These are phyloP conservation scores for Pythium grandisporangium DNA, from an alignment of 352 stramenopile genomes.

Conservation along the genomic window DNA sequence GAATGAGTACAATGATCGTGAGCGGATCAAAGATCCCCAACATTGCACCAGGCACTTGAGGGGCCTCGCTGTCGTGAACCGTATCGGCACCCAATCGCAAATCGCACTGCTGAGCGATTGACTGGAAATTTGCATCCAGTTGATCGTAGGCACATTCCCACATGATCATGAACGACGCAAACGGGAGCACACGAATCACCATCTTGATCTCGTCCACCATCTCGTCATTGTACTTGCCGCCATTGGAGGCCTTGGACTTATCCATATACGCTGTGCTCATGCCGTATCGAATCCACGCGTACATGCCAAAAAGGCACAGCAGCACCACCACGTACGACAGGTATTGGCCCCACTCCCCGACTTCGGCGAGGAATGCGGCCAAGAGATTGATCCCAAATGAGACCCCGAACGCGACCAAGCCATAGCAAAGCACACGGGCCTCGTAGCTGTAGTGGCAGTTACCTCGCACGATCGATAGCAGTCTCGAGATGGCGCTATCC, in stretches of 20 bases:
- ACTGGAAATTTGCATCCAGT: conserved; percentile 83
- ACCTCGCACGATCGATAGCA: conserved; percentile 64
- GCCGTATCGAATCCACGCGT: conserved; percentile 74
- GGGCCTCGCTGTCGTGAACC: conserved; percentile 14
- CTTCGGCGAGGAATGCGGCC: conserved; percentile 58
- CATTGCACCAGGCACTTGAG: conserved; percentile 65
- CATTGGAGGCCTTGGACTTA: conserved; percentile 78
- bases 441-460: conserved; percentile 76
- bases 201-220: conserved; percentile 82
- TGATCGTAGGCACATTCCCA: conserved; percentile 85
- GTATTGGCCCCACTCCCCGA: conserved; percentile 42
- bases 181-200: conserved; percentile 76
- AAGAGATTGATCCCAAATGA: conserved; percentile 72
- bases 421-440: conserved; percentile 70
- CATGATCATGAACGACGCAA: conserved; percentile 86
- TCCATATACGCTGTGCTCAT: conserved; percentile 79
- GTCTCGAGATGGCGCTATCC: conserved; percentile 62
- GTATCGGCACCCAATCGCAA: conserved; percentile 35
- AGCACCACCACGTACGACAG: conserved; percentile 62
- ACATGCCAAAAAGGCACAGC: conserved; percentile 70
- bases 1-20: conserved; percentile 77
- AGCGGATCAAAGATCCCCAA: conserved; percentile 83
- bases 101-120: conserved; percentile 79
- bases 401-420: conserved; percentile 44
- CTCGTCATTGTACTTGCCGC: conserved; percentile 71